Conservation (phyloP, 768 basidiomycete genomes). For the Dacryopinax spathularia region DNA sequence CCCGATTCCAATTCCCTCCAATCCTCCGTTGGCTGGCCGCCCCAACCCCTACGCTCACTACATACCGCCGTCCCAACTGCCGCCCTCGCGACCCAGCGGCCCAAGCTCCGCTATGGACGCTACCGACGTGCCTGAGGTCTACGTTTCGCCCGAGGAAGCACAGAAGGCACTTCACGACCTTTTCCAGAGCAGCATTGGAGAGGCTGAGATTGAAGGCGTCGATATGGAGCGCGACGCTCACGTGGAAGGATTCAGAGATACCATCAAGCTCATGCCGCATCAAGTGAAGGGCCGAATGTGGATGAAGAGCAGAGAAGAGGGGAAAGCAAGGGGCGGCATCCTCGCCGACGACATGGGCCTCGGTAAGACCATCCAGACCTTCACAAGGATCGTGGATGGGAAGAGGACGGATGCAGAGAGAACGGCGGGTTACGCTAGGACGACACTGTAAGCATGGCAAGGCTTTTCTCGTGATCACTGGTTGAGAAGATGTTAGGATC, state of each 20-base stretch:
- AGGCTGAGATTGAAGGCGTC: conserved; percentile 33
- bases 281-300: conserved; percentile 74
- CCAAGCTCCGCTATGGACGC: neutral
- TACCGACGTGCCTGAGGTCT: neutral
- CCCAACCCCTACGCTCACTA: neutral
- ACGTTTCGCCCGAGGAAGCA: conserved; percentile 36
- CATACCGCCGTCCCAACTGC: neutral
- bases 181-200: conserved; percentile 48
- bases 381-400: conserved; percentile 76
- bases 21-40: neutral
- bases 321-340: conserved; percentile 72
- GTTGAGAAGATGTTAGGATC: conserved; percentile 38
- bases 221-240: conserved; percentile 46
- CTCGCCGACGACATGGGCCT: conserved; percentile 64
- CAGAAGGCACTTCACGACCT: conserved; percentile 68
- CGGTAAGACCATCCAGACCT: conserved; percentile 75
- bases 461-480: neutral
- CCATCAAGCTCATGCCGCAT: conserved; percentile 63
- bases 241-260: conserved; percentile 63
- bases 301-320: conserved; percentile 74
- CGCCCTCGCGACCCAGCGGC: neutral
- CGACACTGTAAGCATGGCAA: conserved; percentile 49
- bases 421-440: conserved; percentile 53
- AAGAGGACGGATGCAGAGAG: conserved; percentile 54
- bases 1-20: neutral